These are phyloP conservation scores for Colletotrichum costaricense DNA, from an alignment of 2,329 filamentous ascomycete species.

Conservation along the genomic window DNA sequence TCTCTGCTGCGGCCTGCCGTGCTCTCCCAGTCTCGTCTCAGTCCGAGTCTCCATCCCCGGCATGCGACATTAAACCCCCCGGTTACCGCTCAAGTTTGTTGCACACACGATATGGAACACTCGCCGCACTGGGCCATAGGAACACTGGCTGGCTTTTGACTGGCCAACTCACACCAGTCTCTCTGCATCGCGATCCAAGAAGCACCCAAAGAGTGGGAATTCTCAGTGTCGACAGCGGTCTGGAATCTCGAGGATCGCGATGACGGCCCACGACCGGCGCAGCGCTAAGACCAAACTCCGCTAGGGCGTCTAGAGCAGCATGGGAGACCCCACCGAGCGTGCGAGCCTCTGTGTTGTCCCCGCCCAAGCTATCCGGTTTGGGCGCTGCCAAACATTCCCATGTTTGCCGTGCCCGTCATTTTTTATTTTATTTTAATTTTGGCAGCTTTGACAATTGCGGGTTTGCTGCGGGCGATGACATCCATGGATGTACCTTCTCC, in stretches of 20 bases:
- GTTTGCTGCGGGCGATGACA: background rate
- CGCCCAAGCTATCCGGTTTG: conserved; percentile 31
- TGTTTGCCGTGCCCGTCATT: conserved; percentile 3
- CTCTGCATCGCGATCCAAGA: conserved; percentile 18
- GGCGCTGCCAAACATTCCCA: conserved; percentile 13
- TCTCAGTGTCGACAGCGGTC: conserved; percentile 10
- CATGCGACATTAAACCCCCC: conserved; percentile 9
- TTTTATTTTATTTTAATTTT: background rate
- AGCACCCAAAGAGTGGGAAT: background rate
- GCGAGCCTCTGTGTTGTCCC: conserved; percentile 10
- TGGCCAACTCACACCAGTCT: background rate
- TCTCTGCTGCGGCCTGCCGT: background rate
- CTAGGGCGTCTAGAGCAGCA: conserved; percentile 1
- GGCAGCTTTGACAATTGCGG: background rate
- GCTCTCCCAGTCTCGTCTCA: background rate
- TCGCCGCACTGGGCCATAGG: background rate
- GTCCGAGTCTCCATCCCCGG: conserved; percentile 1
- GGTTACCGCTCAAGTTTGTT: background rate
- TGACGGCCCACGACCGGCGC: conserved; percentile 7
- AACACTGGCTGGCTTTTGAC: background rate
- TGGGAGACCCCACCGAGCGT: background rate
- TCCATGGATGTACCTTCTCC: conserved; percentile 17
- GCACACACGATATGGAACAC: background rate
- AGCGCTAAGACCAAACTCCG: conserved; percentile 12
- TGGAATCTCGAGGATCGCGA: conserved; percentile 31